Percentiles rank a stretch among this genome's conserved stretches.
Evolutionary conservation across 306 rosid genomes (phyloP).

Genomic region (Cicer bijugum): DNA sequence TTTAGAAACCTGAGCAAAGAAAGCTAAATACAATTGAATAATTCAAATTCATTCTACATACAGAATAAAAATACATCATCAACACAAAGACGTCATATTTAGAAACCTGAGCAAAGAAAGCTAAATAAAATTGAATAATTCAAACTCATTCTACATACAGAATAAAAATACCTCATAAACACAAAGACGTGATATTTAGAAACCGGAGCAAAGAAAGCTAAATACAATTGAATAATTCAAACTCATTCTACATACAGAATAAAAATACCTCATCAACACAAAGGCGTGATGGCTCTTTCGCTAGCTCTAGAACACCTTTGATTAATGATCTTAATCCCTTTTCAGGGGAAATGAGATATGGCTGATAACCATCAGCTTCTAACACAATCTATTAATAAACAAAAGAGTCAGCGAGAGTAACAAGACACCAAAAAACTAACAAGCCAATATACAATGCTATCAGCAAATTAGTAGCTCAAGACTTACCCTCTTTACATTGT

Average conservation of each 20-base stretch:
- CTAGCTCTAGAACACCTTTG: constrained; percentile 97
- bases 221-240: constrained; percentile 26
- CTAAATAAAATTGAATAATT: constrained; percentile 23
- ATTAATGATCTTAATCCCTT: constrained; percentile 96
- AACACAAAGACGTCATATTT: constrained; percentile 72
- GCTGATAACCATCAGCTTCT: constrained; percentile 99
- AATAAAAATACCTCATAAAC: constrained; percentile 84
- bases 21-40: constrained; percentile 28
- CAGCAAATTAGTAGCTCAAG: constrained; percentile 22
- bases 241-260: constrained; percentile 30
- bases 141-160: constrained; percentile 32
- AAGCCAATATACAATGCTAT: constrained; percentile 1
- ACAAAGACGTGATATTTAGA: constrained; percentile 60
- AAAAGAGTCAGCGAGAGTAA: constrained; percentile 22
- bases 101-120: constrained; percentile 8
- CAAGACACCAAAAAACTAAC: neutral
- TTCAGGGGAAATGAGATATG: constrained; percentile 97
- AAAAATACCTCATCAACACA: constrained; percentile 94
- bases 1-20: constrained; percentile 14
- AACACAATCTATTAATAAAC: constrained; percentile 73
- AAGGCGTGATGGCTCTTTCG: constrained; percentile 95
- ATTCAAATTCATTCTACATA: constrained; percentile 35
- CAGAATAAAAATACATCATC: constrained; percentile 75
- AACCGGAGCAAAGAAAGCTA: constrained; percentile 20
- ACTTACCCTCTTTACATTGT: constrained; percentile 92